Conservation (phyloP, 2,329 filamentous ascomycete genomes). For the Incumbomyces delicatus region DNA sequence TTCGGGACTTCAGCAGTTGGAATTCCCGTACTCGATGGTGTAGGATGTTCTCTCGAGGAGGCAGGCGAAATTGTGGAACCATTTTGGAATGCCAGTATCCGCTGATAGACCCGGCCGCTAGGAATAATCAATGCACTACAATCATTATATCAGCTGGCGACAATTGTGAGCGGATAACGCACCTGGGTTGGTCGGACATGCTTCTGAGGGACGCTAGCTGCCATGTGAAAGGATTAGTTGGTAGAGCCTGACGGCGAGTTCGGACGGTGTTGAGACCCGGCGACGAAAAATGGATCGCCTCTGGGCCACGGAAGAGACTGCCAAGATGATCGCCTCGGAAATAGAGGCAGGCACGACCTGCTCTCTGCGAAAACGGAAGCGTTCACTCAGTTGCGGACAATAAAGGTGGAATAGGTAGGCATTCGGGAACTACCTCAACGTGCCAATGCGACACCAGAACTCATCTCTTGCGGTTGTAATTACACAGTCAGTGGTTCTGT, state of each 20-base stretch:
- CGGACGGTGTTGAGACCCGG: no score
- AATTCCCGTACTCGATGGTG: conserved; percentile 6
- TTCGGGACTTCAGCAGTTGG: neutral
- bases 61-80: neutral
- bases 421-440: conserved; percentile 4
- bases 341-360: conserved; percentile 6
- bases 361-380: neutral
- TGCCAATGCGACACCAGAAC: conserved; percentile 8
- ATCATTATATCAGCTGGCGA: conserved; percentile 6
- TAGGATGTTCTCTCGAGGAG: conserved; percentile 7
- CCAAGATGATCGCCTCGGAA: neutral
- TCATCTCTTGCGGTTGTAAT: conserved; percentile 22
- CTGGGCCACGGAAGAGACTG: no score
- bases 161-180: neutral
- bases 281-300: no score
- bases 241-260: no score
- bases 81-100: conserved; percentile 19
- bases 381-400: neutral
- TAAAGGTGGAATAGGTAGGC: neutral
- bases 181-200: conserved; percentile 2
- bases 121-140: conserved; percentile 7
- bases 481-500: conserved; percentile 27
- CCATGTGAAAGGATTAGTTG: neutral
- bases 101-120: conserved; percentile 16
- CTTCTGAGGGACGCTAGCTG: neutral